Conservation (phyloP, 139 green algal species). For the Asterochloris erici region DNA sequence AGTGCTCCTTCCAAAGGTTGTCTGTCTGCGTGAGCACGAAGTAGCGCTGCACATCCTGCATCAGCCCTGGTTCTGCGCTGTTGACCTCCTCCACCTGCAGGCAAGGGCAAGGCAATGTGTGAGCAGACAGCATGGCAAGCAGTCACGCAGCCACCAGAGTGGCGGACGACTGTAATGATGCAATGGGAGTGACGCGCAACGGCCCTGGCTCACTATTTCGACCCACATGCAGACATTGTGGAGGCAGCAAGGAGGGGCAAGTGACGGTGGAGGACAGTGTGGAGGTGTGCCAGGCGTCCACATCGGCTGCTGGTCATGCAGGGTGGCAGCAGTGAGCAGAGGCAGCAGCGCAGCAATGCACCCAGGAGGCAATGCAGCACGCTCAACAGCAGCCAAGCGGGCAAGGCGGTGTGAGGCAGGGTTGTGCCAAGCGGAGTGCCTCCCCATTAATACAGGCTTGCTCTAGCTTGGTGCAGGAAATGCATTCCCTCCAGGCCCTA, state of each 20-base stretch:
- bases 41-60: conserved; percentile 85
- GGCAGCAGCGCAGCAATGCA: not conserved
- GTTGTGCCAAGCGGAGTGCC: not conserved
- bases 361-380: not conserved
- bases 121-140: no score
- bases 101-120: not conserved
- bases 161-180: no score
- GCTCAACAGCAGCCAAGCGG: not conserved
- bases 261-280: not conserved
- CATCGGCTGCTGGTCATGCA: not conserved
- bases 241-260: not conserved
- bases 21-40: conserved; percentile 96
- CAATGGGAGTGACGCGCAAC: no score
- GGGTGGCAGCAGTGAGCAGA: not conserved
- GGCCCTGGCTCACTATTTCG: no score
- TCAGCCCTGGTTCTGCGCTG: conserved; percentile 69
- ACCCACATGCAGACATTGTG: not conserved
- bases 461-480: no score
- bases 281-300: not conserved
- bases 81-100: conserved; percentile 63
- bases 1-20: conserved; percentile 97
- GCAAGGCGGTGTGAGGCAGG: not conserved
- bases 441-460: no score
- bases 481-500: no score
- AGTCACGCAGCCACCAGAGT: no score